Evolutionary conservation across 2,329 filamentous ascomycete genomes (phyloP).

Genomic region (Tolypocladium ophioglossoides): DNA sequence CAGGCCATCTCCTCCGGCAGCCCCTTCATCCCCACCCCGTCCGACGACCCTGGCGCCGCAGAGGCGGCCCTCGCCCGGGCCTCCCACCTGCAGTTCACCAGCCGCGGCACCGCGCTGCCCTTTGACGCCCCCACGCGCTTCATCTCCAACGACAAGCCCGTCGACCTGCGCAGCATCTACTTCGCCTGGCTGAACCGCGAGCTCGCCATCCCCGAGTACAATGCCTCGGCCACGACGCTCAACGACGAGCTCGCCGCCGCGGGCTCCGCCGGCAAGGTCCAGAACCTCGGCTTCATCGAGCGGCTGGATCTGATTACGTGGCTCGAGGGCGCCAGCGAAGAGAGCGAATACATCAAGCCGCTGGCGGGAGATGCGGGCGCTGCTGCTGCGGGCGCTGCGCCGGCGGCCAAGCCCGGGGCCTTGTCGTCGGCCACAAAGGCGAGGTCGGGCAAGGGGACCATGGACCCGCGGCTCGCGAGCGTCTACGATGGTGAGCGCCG

Average conservation of each 20-base stretch:
- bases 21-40: slow-evolving; percentile 63
- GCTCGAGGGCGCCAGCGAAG: slow-evolving; percentile 81
- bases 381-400: slow-evolving; percentile 30
- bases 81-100: slow-evolving; percentile 67
- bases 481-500: slow-evolving; percentile 88
- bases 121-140: slow-evolving; percentile 76
- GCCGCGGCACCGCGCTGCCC: slow-evolving; percentile 50
- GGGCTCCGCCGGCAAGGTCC: slow-evolving; percentile 56
- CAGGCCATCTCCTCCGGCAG: slow-evolving; percentile 65
- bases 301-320: slow-evolving; percentile 85
- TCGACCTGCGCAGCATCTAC: slow-evolving; percentile 89
- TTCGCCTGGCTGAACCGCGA: slow-evolving; percentile 95
- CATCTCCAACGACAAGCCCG: slow-evolving; percentile 60
- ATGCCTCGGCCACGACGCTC: slow-evolving; percentile 67
- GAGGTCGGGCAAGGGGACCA: slow-evolving; percentile 50
- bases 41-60: slow-evolving; percentile 49
- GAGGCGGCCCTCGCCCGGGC: slow-evolving; percentile 62
- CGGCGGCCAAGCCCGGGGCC: slow-evolving; percentile 23
- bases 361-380: slow-evolving; percentile 52
- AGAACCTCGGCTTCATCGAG: slow-evolving; percentile 87
- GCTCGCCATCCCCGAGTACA: slow-evolving; percentile 81
- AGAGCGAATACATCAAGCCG: slow-evolving; percentile 87
- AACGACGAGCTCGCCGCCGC: slow-evolving; percentile 63
- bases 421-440: slow-evolving; percentile 33
- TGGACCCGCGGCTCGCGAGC: slow-evolving; percentile 73